Evolutionary conservation across 257 asterid species (phyloP), one percentile per base, ranked within the genome.

Genomic region (Haberlea rhodopensis): DNA sequence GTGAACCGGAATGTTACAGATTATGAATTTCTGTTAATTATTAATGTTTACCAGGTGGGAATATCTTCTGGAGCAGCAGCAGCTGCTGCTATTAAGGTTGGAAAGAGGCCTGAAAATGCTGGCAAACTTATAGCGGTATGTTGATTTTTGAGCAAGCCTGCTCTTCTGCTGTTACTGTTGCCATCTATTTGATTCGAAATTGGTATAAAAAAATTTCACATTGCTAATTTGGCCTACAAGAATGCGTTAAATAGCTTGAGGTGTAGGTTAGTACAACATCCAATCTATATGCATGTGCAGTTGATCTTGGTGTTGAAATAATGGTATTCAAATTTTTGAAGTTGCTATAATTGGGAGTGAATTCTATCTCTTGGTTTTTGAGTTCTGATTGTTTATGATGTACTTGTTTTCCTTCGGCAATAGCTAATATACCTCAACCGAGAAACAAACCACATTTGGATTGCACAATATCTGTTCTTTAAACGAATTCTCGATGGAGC

Each of bases 51-150:
- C 60, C 81, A 89, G 99, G 97, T 92, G 62, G 99, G 99, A 31
- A 89, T 92, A 71, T 92, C 99, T 69, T 92, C 97, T 5, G 99
- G 99, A 74, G 99, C 96, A n/a, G 99, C 97, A 0, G 95, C 97
- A 0, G 95, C 96, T 1, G 96, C 97, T 69, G 97, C 97, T 48
- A 76, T 92, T 20, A 22, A 65, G 76, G 94, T 92, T 48, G 99
- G 83, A 68, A 85, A 84, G 86, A 84, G 96, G 78, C 95, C 95
- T 19, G 96, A 92, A 83, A 92, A 92, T 82, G 94, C 88, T 16
- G 99, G 97, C 73, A 89, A 92, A 69, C 99, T 92, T 72, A 85
- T 92, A 54, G 79, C 85, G 82, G 99, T 92, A 81, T 59, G 84
- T 60, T 49, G 51, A 68, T 37, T 58, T 11, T 29, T 32, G 5